Percentiles rank a stretch among this genome's conserved stretches.
Conservation (phyloP, 2,329 filamentous ascomycete genomes). For the Cercospora sp. region DNA sequence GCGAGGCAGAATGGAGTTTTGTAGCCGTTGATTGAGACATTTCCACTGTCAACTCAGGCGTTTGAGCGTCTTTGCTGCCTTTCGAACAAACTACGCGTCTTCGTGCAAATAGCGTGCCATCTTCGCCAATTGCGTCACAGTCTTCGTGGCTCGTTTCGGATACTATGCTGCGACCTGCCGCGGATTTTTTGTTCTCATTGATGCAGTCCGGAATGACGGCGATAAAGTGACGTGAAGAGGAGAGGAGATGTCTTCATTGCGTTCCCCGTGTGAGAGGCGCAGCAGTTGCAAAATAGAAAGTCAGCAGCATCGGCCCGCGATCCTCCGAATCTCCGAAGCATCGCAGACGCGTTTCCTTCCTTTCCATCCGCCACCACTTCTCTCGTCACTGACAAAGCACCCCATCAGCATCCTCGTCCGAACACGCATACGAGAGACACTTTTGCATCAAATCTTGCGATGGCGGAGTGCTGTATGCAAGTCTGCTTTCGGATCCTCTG, state of each 20-base stretch:
- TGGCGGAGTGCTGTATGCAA: neutral
- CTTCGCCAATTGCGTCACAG: too few relatives aligned
- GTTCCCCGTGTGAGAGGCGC: neutral
- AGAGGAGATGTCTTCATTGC: neutral
- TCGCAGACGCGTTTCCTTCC: neutral
- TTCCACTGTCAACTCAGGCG: too few relatives aligned
- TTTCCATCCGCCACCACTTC: neutral
- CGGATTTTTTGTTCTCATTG: neutral
- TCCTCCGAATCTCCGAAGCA: neutral
- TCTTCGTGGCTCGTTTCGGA: neutral
- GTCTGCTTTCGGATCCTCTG: neutral
- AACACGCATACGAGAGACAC: neutral
- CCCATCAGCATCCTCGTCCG: neutral
- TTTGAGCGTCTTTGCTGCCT: too few relatives aligned
- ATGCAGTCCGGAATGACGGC: neutral
- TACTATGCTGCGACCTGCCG: neutral
- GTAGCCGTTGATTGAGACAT: too few relatives aligned
- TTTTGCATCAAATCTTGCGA: neutral
- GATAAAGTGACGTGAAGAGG: neutral
- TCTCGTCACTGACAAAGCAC: neutral
- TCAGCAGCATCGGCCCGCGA: neutral
- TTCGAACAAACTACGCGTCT: too few relatives aligned
- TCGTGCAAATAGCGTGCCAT: too few relatives aligned
- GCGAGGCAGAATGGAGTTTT: too few relatives aligned
- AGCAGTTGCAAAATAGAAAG: neutral